phyloP scores from a whole-genome alignment of 768 basidiomycete species.

The Mycena indigotica region DNA sequence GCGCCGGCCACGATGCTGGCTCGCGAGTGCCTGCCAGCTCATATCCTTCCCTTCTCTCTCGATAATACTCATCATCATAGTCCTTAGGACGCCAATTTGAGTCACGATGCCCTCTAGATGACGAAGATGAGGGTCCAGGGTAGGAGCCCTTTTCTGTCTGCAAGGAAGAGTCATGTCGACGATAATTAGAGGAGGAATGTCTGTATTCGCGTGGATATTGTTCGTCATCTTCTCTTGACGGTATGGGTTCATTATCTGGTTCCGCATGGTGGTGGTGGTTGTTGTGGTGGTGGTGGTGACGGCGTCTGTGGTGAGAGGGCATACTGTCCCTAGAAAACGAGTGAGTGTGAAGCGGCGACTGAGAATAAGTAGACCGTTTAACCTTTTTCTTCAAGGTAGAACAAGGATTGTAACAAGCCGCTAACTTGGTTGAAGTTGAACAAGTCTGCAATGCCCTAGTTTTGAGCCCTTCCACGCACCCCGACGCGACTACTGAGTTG shows the following conservation, averaged over 20 bases:
- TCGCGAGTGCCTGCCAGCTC: constrained; percentile 47
- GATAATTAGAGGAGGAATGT: constrained; percentile 41
- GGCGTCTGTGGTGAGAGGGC: neutral
- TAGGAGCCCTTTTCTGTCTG: constrained; percentile 40
- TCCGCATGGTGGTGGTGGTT: neutral
- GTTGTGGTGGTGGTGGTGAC: neutral
- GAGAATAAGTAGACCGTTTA: neutral
- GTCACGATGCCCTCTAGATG: constrained; percentile 45
- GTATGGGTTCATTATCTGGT: neutral
- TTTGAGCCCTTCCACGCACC: too few species aligned
- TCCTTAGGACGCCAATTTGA: constrained; percentile 56
- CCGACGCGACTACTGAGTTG: too few species aligned
- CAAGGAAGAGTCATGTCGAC: constrained; percentile 46
- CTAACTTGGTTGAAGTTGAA: too few species aligned
- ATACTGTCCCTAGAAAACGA: neutral
- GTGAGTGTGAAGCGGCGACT: neutral
- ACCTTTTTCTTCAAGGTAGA: too few species aligned
- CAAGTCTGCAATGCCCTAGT: too few species aligned
- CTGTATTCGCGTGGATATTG: neutral
- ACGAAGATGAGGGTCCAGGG: constrained; percentile 15
- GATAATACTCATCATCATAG: constrained; percentile 52
- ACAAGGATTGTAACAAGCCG: too few species aligned
- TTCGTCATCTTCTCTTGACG: neutral
- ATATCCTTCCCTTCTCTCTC: constrained; percentile 51
- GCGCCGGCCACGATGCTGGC: constrained; percentile 48